Conservation (phyloP, 805 yeast species). For the Saitoella complicata region DNA sequence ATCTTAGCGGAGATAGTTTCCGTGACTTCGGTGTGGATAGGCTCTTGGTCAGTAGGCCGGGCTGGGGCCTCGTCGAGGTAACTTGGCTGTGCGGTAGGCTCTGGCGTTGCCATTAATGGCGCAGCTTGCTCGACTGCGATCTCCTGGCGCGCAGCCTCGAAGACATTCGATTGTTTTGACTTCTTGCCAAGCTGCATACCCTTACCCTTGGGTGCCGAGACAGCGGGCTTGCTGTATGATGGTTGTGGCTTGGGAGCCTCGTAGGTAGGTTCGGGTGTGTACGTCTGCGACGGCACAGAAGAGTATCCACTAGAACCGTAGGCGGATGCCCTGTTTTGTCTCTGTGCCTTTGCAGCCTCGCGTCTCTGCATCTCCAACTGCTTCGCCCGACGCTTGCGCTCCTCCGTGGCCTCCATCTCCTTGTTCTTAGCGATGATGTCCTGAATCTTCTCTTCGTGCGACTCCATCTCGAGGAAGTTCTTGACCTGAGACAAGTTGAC, state of each 20-base stretch:
- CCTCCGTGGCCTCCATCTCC: slow-evolving; percentile 92
- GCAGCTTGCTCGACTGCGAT: slow-evolving; percentile 17
- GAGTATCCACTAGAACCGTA: slow-evolving; percentile 8
- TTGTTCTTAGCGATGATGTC: slow-evolving; percentile 87
- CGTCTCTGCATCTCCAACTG: slow-evolving; percentile 47
- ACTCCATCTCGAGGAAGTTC: slow-evolving; percentile 90
- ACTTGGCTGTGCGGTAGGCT: slow-evolving; percentile 8
- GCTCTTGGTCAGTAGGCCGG: slow-evolving; percentile 34
- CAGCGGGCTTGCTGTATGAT: slow-evolving; percentile 5
- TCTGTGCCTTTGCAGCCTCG: slow-evolving; percentile 20
- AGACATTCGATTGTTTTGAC: slow-evolving; percentile 20
- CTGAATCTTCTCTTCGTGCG: slow-evolving; percentile 96
- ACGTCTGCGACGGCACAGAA: slow-evolving; percentile 8
- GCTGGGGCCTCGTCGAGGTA: slow-evolving; percentile 1
- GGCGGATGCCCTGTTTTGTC: slow-evolving; percentile 5
- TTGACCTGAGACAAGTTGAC: slow-evolving; percentile 64
- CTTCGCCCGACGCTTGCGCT: slow-evolving; percentile 87
- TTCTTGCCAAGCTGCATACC: slow-evolving; percentile 67
- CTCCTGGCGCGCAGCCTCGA: slow-evolving; percentile 17
- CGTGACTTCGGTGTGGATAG: slow-evolving; percentile 59
- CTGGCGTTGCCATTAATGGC: slow-evolving; percentile 18
- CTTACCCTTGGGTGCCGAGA: slow-evolving; percentile 36
- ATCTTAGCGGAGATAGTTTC: slow-evolving; percentile 68
- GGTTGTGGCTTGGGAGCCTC: slow-evolving; percentile 9
- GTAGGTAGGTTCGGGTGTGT: slow-evolving; percentile 8